Evolutionary conservation across 192 early-diverging fungal genomes (phyloP).

Genomic region (Irineochytrium annulatum): DNA sequence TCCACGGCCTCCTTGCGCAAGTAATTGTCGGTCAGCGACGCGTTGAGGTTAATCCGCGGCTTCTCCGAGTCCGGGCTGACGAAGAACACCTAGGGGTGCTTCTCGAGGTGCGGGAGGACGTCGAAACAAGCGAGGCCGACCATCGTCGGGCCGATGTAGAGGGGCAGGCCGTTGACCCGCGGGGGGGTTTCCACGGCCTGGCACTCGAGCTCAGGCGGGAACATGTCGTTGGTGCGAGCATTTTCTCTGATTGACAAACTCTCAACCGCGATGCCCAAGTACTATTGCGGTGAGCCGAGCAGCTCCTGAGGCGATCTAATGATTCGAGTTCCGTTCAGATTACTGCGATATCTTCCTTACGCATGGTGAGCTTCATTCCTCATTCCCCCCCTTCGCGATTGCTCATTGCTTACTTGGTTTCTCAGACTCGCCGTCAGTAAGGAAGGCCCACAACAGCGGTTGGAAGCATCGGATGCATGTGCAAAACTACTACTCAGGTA

Average conservation of each 20-base stretch:
- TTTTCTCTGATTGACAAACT: too few species aligned
- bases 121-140: neutral
- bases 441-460: conserved; percentile 92
- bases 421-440: conserved; percentile 64
- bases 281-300: too few species aligned
- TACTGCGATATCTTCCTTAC: conserved; percentile 98
- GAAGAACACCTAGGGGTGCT: conserved; percentile 25
- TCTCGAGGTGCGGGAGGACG: conserved; percentile 4
- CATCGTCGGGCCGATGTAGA: neutral
- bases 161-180: too few species aligned
- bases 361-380: too few species aligned
- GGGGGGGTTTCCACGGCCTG: too few species aligned
- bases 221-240: too few species aligned
- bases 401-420: too few species aligned
- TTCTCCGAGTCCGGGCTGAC: neutral
- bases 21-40: conserved; percentile 9
- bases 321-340: conserved; percentile 53
- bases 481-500: conserved; percentile 83
- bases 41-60: conserved; percentile 4
- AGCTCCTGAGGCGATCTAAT: neutral
- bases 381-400: too few species aligned
- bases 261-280: too few species aligned
- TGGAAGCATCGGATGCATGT: conserved; percentile 93
- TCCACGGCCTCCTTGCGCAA: conserved; percentile 33
- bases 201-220: too few species aligned